Base-by-base conservation (phyloP, 2,329 filamentous ascomycete genomes). In the Nemania abortiva region DNA sequence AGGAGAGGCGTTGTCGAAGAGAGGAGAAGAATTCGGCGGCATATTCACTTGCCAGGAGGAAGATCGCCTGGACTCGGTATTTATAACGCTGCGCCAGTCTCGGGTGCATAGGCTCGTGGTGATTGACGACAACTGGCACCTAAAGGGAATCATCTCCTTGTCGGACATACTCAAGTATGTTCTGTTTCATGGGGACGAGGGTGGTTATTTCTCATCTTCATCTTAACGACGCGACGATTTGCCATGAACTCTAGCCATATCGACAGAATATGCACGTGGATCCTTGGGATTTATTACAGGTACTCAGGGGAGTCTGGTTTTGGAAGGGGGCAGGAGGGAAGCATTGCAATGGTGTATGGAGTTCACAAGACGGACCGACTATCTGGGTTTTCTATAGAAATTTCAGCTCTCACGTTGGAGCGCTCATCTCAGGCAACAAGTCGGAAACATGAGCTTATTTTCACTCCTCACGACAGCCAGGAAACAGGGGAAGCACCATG, bases 131-230 rank as follows among this genome's bases (percentile, higher is more conserved):
- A 88, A 95, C 61, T 93, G 91, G 78, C 90, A 91, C 74, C 88
- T 99, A 64, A 92, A 91, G 79, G 96, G 96, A 55, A 89, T 99
- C 64, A 90, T 99, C 69, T 98, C 95, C 6, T 85, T 99, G 63
- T 98, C 95, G 68, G 96, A 99, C 82, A 98, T 99, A 73, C 88
- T 99, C 74, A 94, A 97, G 77, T 98, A 99, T 79, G 93, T 98
- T 62, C 85, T 99, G 72, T 86, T 97, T 24, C 88, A 93, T 74
- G 93, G 93, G 61, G 91, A 93, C 77, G 90, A 89, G 73, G 86
- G 90, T 42, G 84, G 85, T 13, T 75, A 76, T 59, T 74, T 76
- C 65, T 69, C 77, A 10, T 58, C 70, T 24, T 61, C 39, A 42
- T 42, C 72, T 59, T 73, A 45, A 69, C 37, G 59, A 67, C 42